A percentile compares a stretch with the other conserved stretches of the same genome.
These are phyloP conservation scores for Avena atlantica DNA, from an alignment of 176 grass and related monocot species.

Conservation along the genomic window DNA sequence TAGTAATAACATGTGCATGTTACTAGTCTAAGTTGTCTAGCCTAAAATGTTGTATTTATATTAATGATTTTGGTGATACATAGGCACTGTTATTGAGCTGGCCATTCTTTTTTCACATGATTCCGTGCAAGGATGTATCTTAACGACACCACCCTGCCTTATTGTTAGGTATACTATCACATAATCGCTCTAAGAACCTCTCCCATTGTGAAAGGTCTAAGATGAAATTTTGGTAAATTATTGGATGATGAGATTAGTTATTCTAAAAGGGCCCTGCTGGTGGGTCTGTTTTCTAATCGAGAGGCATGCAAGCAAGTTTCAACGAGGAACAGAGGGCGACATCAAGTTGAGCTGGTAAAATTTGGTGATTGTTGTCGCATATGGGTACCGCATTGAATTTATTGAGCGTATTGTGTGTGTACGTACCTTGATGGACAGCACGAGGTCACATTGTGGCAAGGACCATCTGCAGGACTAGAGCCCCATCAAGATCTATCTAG, in stretches of 20 bases:
- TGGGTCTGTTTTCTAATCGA: neutral
- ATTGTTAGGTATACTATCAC: no score
- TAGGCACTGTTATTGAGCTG: no score
- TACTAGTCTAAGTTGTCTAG: no score
- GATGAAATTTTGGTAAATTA: neutral
- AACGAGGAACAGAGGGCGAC: neutral
- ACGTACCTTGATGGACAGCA: conserved; percentile 4
- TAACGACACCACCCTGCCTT: no score
- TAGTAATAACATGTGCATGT: no score
- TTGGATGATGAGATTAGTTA: neutral
- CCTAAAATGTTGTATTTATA: no score
- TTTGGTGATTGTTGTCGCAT: neutral
- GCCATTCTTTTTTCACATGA: no score
- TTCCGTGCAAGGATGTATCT: no score
- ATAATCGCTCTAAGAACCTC: no score
- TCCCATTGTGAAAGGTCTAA: no score
- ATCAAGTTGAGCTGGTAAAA: conserved; percentile 9
- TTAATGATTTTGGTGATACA: no score
- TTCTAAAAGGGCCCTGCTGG: neutral
- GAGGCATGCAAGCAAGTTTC: no score
- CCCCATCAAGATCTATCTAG: conserved; percentile 7
- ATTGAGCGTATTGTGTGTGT: conserved; percentile 5
- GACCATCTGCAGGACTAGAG: conserved; percentile 3
- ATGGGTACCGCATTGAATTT: conserved; percentile 9
- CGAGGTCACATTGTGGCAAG: neutral